Evolutionary conservation across 768 basidiomycete genomes (phyloP).

Genomic region (Amanita pallidorosea): DNA sequence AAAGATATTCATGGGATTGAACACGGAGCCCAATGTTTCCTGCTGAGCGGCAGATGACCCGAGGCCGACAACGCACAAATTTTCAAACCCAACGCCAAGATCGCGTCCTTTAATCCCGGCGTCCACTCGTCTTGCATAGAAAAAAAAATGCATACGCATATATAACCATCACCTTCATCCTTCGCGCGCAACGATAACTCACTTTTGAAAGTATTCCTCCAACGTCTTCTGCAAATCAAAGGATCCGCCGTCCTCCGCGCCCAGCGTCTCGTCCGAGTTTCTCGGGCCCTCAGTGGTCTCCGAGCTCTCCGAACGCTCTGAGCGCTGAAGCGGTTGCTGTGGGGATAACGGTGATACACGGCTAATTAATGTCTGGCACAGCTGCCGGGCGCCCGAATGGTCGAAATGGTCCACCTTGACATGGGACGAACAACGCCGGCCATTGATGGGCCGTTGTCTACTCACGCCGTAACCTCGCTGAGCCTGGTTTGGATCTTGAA

Average conservation of each 20-base stretch:
- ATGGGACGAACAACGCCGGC: constrained; percentile 13
- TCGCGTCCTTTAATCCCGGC: constrained; percentile 39
- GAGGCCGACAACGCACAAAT: constrained; percentile 48
- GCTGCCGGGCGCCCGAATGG: constrained; percentile 32
- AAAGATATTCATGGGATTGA: constrained; percentile 41
- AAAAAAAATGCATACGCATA: background rate
- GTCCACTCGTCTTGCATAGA: constrained; percentile 33
- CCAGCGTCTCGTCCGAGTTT: constrained; percentile 15
- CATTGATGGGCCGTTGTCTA: background rate
- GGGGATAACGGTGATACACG: constrained; percentile 11
- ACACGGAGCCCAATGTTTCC: constrained; percentile 48
- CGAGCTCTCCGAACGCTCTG: background rate
- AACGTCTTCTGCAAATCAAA: constrained; percentile 29
- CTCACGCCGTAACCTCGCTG: no score
- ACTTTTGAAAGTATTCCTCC: constrained; percentile 22
- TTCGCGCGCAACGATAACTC: background rate
- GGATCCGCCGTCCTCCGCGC: constrained; percentile 11
- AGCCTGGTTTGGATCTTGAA: background rate
- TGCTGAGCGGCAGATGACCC: constrained; percentile 46
- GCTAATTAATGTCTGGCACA: constrained; percentile 26
- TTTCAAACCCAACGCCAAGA: constrained; percentile 51
- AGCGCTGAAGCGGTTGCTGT: background rate
- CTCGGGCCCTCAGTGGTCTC: constrained; percentile 8
- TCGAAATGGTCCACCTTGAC: constrained; percentile 44
- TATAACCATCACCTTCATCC: constrained; percentile 6